Conservation (phyloP, 1,284 basidiomycete genomes). For the Anthracocystis setariae region DNA sequence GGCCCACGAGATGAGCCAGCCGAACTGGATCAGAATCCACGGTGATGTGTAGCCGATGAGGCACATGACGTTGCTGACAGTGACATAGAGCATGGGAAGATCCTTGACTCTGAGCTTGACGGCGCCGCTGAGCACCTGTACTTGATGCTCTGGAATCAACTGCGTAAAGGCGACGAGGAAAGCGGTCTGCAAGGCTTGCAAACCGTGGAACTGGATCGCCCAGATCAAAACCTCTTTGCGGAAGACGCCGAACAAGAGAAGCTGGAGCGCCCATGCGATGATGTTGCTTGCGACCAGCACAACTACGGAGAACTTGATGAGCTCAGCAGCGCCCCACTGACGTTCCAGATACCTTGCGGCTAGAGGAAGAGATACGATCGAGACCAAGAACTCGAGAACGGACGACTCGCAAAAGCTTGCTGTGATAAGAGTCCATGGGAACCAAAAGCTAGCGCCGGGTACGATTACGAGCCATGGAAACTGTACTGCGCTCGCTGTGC, state of each 20-base stretch:
- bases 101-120: constrained; percentile 90
- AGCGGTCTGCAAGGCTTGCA: constrained; percentile 88
- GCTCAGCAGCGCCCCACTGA: constrained; percentile 88
- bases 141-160: constrained; percentile 95
- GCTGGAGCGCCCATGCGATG: constrained; percentile 59
- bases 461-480: constrained; percentile 84
- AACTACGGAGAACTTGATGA: constrained; percentile 83
- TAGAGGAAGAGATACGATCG: constrained; percentile 81
- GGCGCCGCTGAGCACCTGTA: constrained; percentile 83
- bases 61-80: constrained; percentile 87
- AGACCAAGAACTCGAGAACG: constrained; percentile 82
- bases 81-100: constrained; percentile 91
- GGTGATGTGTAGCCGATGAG: constrained; percentile 89
- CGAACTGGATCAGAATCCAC: constrained; percentile 93
- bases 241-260: constrained; percentile 55
- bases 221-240: constrained; percentile 70
- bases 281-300: constrained; percentile 69
- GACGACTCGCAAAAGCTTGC: constrained; percentile 86
- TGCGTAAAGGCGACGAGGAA: constrained; percentile 96
- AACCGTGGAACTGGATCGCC: constrained; percentile 87
- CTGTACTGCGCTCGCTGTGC: constrained; percentile 69
- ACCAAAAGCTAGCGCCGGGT: constrained; percentile 83
- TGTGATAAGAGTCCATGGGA: constrained; percentile 89
- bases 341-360: constrained; percentile 89
- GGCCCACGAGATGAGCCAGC: constrained; percentile 93